Conservation (phyloP, 208 protist species). For the Leishmania tropica region DNA sequence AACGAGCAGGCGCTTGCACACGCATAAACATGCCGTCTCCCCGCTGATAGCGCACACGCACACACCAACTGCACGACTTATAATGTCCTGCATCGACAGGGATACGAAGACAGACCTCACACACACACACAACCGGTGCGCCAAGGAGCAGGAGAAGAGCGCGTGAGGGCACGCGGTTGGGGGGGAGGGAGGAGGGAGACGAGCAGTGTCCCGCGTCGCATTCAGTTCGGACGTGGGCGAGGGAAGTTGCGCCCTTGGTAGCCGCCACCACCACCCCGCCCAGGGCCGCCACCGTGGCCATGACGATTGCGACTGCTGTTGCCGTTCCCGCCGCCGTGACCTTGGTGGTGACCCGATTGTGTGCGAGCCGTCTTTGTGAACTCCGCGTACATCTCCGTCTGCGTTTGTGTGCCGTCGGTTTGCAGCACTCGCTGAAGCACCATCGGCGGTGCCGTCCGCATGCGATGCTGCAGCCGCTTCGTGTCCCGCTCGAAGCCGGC, state of each 20-base stretch:
- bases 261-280: constrained; percentile 7
- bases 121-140: background rate
- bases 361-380: constrained; percentile 11
- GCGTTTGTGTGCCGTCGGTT: constrained; percentile 76
- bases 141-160: background rate
- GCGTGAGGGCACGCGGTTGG: background rate
- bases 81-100: background rate
- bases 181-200: background rate
- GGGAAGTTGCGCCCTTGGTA: constrained; percentile 23
- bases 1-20: background rate
- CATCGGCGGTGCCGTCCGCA: constrained; percentile 87
- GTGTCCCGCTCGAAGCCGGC: constrained; percentile 89
- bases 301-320: constrained; percentile 14
- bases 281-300: constrained; percentile 4
- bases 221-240: constrained; percentile 8
- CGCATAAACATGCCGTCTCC: background rate
- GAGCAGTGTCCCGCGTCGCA: no score
- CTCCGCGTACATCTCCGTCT: constrained; percentile 76
- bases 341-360: constrained; percentile 1
- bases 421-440: constrained; percentile 75
- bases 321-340: background rate
- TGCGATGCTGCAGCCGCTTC: constrained; percentile 85
- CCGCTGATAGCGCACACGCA: background rate
- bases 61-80: no score
- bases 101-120: background rate